phyloP scores from a whole-genome alignment of 1,284 basidiomycete genomes.

The Fomitopsis pinicola region DNA sequence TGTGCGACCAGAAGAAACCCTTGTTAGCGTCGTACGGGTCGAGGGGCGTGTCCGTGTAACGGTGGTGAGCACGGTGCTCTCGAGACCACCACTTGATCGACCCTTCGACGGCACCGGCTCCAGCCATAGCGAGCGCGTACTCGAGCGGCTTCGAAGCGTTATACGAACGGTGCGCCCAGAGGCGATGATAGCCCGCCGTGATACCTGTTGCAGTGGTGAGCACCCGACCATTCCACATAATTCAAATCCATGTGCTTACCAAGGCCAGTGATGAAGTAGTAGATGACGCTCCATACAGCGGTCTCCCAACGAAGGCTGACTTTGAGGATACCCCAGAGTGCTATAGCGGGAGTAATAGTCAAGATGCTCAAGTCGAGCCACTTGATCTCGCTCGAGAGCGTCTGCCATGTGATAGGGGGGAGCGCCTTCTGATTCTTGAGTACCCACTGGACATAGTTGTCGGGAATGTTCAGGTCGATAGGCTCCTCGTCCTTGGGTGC shows the following conservation, averaged over 20 bases:
- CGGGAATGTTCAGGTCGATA: conserved; percentile 68
- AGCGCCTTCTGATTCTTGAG: conserved; percentile 73
- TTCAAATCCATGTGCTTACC: conserved; percentile 35
- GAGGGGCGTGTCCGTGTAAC: conserved; percentile 94
- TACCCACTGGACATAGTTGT: conserved; percentile 88
- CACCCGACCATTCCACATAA: not conserved
- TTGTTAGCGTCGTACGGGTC: conserved; percentile 92
- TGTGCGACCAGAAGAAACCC: conserved; percentile 77
- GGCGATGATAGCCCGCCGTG: conserved; percentile 84
- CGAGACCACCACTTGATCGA: conserved; percentile 96
- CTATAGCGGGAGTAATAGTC: conserved; percentile 66
- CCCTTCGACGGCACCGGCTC: conserved; percentile 86
- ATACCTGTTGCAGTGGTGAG: conserved; percentile 32
- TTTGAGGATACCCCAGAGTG: conserved; percentile 63
- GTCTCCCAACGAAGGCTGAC: conserved; percentile 68
- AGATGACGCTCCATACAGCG: conserved; percentile 63
- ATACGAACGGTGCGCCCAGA: conserved; percentile 91
- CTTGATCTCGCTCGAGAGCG: conserved; percentile 70
- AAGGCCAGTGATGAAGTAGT: conserved; percentile 85
- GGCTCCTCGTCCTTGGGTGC: conserved; percentile 33
- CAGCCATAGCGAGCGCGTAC: conserved; percentile 73
- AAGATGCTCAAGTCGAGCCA: conserved; percentile 53
- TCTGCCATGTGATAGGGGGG: conserved; percentile 74
- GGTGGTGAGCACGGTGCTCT: conserved; percentile 90
- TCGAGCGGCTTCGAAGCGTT: conserved; percentile 83